Conservation (phyloP, 768 basidiomycete species). For the Leccinum uliginosum region DNA sequence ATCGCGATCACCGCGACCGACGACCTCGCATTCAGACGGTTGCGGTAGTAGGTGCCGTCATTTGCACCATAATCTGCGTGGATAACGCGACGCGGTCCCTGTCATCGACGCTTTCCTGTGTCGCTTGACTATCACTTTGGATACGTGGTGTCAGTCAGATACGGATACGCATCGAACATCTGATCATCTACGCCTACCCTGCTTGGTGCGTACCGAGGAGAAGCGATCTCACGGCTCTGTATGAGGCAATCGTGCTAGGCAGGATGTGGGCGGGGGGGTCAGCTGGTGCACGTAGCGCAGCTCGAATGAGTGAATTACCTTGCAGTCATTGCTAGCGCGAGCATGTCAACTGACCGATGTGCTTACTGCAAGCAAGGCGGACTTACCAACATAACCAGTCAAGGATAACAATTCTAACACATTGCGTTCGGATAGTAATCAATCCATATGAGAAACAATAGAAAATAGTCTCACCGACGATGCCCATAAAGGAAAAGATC, state of each 20-base stretch:
- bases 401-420: constrained; percentile 5
- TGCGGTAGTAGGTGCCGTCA: background rate
- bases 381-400: constrained; percentile 9
- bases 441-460: too few species aligned
- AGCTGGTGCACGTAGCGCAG: background rate
- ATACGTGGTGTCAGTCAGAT: background rate
- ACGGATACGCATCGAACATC: constrained; percentile 24
- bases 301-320: constrained; percentile 3
- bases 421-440: background rate
- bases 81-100: background rate
- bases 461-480: background rate
- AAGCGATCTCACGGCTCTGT: constrained; percentile 17
- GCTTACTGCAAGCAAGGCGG: background rate
- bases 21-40: background rate
- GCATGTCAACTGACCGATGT: background rate
- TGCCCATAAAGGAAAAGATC: constrained; percentile 12
- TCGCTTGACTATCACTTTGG: background rate
- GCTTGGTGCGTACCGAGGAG: background rate
- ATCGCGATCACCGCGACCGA: background rate
- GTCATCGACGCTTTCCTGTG: background rate
- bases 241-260: constrained; percentile 14
- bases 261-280: background rate
- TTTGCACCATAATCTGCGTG: background rate
- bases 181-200: background rate
- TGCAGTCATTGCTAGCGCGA: constrained; percentile 10